Conservation (phyloP, 1,139 yeast genomes). For the Barnettozyma hawaiiensis region DNA sequence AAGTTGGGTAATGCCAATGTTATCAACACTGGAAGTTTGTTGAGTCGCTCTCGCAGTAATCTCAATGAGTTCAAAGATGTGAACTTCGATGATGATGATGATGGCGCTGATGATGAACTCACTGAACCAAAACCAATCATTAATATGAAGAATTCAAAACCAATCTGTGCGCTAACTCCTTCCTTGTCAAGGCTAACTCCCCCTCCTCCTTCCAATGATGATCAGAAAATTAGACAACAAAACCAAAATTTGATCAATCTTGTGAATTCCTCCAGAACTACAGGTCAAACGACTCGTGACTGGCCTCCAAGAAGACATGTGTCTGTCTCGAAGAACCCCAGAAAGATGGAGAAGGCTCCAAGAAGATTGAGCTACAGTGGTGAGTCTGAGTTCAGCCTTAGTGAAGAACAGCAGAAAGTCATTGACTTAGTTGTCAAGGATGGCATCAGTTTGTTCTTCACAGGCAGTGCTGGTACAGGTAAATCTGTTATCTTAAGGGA, state of each 20-base stretch:
- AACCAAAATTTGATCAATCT: slow-evolving; percentile 2
- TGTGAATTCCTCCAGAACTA: neutral
- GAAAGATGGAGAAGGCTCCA: slow-evolving; percentile 10
- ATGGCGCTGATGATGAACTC: slow-evolving; percentile 15
- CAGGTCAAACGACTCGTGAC: neutral
- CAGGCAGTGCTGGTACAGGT: slow-evolving; percentile 86
- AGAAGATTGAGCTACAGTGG: neutral
- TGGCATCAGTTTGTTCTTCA: slow-evolving; percentile 54
- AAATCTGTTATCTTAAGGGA: slow-evolving; percentile 67
- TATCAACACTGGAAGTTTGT: neutral
- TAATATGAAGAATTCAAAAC: slow-evolving; percentile 19
- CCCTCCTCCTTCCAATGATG: neutral
- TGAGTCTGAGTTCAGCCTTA: slow-evolving; percentile 7
- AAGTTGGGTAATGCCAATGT: neutral
- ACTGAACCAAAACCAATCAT: slow-evolving; percentile 3
- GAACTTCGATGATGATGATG: slow-evolving; percentile 14
- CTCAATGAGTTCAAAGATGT: slow-evolving; percentile 10
- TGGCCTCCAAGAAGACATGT: slow-evolving; percentile 4
- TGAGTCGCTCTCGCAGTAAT: neutral
- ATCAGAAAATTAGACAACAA: neutral
- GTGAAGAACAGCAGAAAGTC: slow-evolving; percentile 49
- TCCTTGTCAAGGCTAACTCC: slow-evolving; percentile 7
- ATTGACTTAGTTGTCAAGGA: slow-evolving; percentile 45
- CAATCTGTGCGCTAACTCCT: slow-evolving; percentile 10
- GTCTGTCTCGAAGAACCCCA: slow-evolving; percentile 17